Conservation (phyloP, 148 eudicot genomes). For the Camellia japonica region DNA sequence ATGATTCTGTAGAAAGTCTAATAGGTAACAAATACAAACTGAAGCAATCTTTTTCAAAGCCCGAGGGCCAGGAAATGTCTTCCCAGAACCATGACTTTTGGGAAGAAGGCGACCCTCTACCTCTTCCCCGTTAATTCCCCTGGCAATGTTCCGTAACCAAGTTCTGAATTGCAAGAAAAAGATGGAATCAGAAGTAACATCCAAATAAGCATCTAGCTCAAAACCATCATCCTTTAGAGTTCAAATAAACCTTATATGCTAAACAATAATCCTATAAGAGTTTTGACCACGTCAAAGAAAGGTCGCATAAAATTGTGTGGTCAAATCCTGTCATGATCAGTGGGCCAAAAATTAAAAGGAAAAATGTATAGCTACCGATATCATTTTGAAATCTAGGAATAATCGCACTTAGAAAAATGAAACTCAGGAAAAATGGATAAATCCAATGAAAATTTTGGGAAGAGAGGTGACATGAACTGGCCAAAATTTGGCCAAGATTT, state of each 20-base stretch:
- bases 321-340: neutral
- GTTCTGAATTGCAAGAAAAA: constrained; percentile 43
- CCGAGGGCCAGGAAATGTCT: constrained; percentile 82
- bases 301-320: neutral
- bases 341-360: neutral
- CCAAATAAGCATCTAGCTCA: neutral
- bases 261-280: neutral
- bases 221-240: neutral
- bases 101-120: constrained; percentile 87
- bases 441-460: neutral
- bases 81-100: constrained; percentile 92
- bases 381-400: neutral
- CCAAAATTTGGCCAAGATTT: neutral
- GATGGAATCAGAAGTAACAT: constrained; percentile 7
- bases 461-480: neutral
- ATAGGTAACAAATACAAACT: constrained; percentile 35
- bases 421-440: neutral
- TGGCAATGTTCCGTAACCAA: constrained; percentile 94
- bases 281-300: neutral
- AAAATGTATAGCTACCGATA: neutral
- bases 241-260: neutral
- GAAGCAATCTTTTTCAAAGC: constrained; percentile 57
- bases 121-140: constrained; percentile 87
- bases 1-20: neutral
- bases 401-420: neutral